phyloP scores from a whole-genome alignment of 2,329 filamentous ascomycete species.

The Ophiostoma australiae region DNA sequence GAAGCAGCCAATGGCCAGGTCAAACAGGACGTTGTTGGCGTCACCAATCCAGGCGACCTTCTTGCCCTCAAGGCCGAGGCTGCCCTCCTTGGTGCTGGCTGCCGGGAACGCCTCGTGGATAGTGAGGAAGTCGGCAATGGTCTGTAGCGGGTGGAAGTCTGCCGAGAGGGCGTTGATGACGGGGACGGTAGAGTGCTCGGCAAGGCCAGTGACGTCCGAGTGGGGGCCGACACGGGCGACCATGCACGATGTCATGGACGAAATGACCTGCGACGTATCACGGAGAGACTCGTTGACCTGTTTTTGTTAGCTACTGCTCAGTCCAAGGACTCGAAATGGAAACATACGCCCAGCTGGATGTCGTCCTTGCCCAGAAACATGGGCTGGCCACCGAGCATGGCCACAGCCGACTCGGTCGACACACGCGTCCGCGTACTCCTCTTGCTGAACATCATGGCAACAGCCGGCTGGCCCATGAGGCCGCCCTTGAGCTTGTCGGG shows the following conservation, averaged over 20 bases:
- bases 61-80: slow-evolving; percentile 69
- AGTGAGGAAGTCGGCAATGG: slow-evolving; percentile 88
- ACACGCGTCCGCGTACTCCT: slow-evolving; percentile 88
- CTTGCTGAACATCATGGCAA: slow-evolving; percentile 97
- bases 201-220: slow-evolving; percentile 66
- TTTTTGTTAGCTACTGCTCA: not conserved
- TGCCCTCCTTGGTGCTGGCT: slow-evolving; percentile 34
- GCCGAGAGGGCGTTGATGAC: slow-evolving; percentile 87
- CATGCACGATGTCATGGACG: slow-evolving; percentile 84
- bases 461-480: slow-evolving; percentile 64
- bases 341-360: slow-evolving; percentile 80
- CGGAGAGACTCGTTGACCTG: slow-evolving; percentile 90
- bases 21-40: slow-evolving; percentile 94
- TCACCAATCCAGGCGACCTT: slow-evolving; percentile 97
- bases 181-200: slow-evolving; percentile 68
- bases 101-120: slow-evolving; percentile 71
- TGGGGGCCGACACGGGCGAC: slow-evolving; percentile 74
- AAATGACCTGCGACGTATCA: slow-evolving; percentile 87
- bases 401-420: slow-evolving; percentile 85
- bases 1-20: slow-evolving; percentile 78
- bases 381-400: slow-evolving; percentile 82
- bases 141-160: slow-evolving; percentile 89
- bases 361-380: slow-evolving; percentile 97
- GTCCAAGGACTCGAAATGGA: not conserved
- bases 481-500: slow-evolving; percentile 57